A percentile compares a stretch with the other conserved stretches of the same genome.
These are phyloP conservation scores for Amylostereum areolatum DNA, from an alignment of 1,284 basidiomycete genomes.

Conservation along the genomic window DNA sequence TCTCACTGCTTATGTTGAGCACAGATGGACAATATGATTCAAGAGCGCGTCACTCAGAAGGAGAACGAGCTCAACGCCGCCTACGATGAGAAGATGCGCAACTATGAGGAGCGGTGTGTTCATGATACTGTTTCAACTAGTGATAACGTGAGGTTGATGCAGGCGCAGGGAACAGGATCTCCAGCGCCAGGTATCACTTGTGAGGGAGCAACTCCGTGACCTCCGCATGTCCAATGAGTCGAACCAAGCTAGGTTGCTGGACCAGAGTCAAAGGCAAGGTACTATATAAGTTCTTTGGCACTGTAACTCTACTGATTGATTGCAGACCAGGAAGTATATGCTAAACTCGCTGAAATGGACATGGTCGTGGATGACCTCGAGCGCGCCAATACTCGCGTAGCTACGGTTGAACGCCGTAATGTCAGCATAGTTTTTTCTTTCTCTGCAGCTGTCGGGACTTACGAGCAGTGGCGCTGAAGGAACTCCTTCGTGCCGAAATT, in stretches of 20 bases:
- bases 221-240: constrained; percentile 87
- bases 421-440: constrained; percentile 33
- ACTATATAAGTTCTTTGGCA: constrained; percentile 7
- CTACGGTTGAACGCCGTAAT: constrained; percentile 88
- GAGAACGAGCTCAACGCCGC: constrained; percentile 95
- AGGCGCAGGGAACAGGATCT: constrained; percentile 81
- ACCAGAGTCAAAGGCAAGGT: constrained; percentile 87
- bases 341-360: constrained; percentile 86
- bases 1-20: not conserved
- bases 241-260: constrained; percentile 85
- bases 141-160: not conserved
- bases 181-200: constrained; percentile 78
- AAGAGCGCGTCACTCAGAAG: constrained; percentile 82
- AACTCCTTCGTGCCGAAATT: constrained; percentile 89
- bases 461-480: too few species aligned
- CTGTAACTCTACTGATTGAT: not conserved
- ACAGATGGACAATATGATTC: constrained; percentile 87
- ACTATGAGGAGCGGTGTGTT: constrained; percentile 86
- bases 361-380: constrained; percentile 91
- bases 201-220: constrained; percentile 85
- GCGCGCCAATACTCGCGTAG: constrained; percentile 87
- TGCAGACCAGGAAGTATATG: constrained; percentile 83
- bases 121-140: not conserved
- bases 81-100: constrained; percentile 91
- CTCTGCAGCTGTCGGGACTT: too few species aligned